Evolutionary conservation across 139 green algal species (phyloP).

Genomic region (Volvox africanus): DNA sequence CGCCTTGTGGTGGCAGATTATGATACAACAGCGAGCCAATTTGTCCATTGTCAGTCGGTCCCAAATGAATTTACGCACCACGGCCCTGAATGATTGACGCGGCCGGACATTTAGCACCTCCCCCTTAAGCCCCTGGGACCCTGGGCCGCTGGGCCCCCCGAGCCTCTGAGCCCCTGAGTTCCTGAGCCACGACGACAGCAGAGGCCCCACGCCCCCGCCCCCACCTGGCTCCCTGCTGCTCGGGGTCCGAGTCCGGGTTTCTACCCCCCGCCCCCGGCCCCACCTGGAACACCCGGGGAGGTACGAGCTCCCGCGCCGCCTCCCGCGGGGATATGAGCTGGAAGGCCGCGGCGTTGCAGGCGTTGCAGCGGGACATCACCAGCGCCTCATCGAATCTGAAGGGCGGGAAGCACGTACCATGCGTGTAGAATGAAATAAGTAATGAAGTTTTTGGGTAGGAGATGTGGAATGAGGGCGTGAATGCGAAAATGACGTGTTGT

Average conservation of each 20-base stretch:
- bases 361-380: slow-evolving; percentile 60
- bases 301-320: slow-evolving; percentile 41
- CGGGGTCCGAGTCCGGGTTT: background rate
- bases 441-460: too few relatives aligned
- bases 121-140: too few relatives aligned
- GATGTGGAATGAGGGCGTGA: too few relatives aligned
- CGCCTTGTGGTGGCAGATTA: background rate
- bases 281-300: slow-evolving; percentile 48
- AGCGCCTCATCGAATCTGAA: slow-evolving; percentile 54
- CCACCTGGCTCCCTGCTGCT: too few relatives aligned
- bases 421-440: background rate
- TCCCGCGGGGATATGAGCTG: slow-evolving; percentile 44
- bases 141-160: too few relatives aligned
- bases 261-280: background rate
- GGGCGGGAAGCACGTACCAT: background rate
- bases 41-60: too few relatives aligned
- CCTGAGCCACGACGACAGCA: too few relatives aligned
- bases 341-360: slow-evolving; percentile 69
- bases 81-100: too few relatives aligned
- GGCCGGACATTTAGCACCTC: too few relatives aligned
- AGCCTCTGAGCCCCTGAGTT: too few relatives aligned
- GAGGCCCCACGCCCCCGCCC: too few relatives aligned
- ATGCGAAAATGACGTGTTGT: background rate
- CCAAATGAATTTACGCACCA: too few relatives aligned
- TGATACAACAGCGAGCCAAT: background rate